Base-by-base conservation (phyloP, 257 asterid species). In the Plantago elongata region DNA sequence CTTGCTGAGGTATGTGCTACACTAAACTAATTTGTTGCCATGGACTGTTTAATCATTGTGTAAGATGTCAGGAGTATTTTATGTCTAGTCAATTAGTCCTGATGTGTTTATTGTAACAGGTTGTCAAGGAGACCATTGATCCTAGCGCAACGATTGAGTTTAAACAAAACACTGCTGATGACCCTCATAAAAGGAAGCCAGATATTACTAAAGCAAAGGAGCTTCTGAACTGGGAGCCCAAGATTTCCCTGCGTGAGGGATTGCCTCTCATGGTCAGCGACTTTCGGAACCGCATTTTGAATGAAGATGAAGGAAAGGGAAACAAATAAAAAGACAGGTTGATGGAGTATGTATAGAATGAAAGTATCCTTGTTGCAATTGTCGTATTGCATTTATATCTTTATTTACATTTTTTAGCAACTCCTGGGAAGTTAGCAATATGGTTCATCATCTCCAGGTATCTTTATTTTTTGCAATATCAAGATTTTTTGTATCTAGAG, bases 181-280 rank as follows among this genome's bases (percentile, higher is more conserved):
- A 87, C 74, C 99, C 99, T 70, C 99, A 93, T 66, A 89, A 89
- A 81, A 83, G 99, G 72, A 93, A 93, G 67, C 99, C 99, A 11
- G 97, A 93, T 68, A 93, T 93, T 13, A 78, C 70, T 76, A 89
- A 90, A 74, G 99, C 99, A 40, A 93, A 85, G 77, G 94, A 87
- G 46, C 86, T 87, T 50, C 86, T 93, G 57, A 83, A 93, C 70
- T 93, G 99, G 99, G 97, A 89, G 83, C 99, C 99, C 9, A 87
- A 78, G 72, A 70, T 93, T 45, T 72, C 97, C 27, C 79, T 93
- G 61, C 70, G 80, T 16, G 92, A 87, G 38, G 99, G 97, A 43
- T 77, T 93, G 74, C 62, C 55, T 64, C 69, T 16, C 47, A 54
- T 69, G 57, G 55, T 54, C 29, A 72, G 69, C 38, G 99, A 93